Evolutionary conservation across 805 yeast genomes (phyloP), one percentile per base, ranked within the genome.

Genomic region (Grigorovia transvaalensis): DNA sequence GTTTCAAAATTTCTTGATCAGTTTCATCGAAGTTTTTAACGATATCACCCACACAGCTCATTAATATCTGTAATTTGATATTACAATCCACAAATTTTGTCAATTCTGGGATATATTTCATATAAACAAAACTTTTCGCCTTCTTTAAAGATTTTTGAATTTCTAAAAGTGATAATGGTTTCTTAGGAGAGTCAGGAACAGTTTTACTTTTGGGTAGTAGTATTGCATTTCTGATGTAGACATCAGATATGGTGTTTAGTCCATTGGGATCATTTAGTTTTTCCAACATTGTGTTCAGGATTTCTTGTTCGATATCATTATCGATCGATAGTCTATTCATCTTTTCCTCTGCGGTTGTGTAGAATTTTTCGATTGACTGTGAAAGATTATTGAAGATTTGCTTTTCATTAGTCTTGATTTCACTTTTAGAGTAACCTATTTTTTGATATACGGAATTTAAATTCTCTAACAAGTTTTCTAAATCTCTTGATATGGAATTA

Each of bases 351-450:
- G 77, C 73, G 33, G 67, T 68, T 1, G 64, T 56, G 27, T 70
- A 62, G 52, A 70, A 78, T 53, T 71, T 69, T 19, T 71, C 65
- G 33, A 81, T 77, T 1, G 81, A 75, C 29, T 71, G 71, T 40
- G 80, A 75, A 6, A 81, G 69, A 4, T 72, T 72, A 15, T 66
- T 71, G 56, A 80, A 80, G 13, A 81, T 74, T 45, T 71, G 70
- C 38, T 73, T 64, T 56, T 78, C 80, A 56, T 78, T 80, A 41
- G 64, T 65, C 13, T 74, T 60, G 2, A 78, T 74, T 52, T 80
- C 83, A 9, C 63, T 59, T n/a, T 71, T 62, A 1, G 82, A 71
- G 59, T 76, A 79, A 1, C 86, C 86, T 44, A 81, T 80, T 52
- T 72, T 74, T 47, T 69, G 68, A 60, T 79, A 79, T 9, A 79